Evolutionary conservation across 306 rosid genomes (phyloP), one percentile per base, ranked within the genome.

Genomic region (Boehmeria nivea): DNA sequence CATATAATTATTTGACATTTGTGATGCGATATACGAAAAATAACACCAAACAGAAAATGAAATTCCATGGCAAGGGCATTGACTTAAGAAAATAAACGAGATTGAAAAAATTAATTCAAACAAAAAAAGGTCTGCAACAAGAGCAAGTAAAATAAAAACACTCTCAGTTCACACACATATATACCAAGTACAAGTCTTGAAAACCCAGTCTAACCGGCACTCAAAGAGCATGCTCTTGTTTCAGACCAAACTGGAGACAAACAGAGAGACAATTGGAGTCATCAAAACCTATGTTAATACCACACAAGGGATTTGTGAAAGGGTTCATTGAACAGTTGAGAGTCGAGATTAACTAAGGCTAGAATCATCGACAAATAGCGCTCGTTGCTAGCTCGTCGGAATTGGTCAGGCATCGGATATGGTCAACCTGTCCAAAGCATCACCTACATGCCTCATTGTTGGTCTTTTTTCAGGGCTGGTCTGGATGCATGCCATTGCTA

Each of bases 391-490:
- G n/a, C n/a, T 38, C 20, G 38, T 49, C 21, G 44, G 64, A 64
- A 52, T 20, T 61, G 55, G 57, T 86, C 81, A 87, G 57, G 65
- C 82, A 46, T 81, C 67, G 15, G 83, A 77, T 45, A 72, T 34
- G 38, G 73, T 63, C 72, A 84, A 57, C 74, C 86, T 82, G 60
- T 83, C 83, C 68, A 91, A 68, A 67, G 89, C 95, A 63, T 91
- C 95, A 43, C 67, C 73, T 4, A 87, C 78, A 51, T 87, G 95
- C 70, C 94, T 82, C 96, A 91, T 78, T n/a, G 88, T 48, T 4
- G 96, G 96, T 79, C 96, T 85, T 70, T 78, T 84, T 66, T 91
- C 99, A 0, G 99, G 89, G 71, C 83, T 83, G 66, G 63, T 73
- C 45, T 79, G 85, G 51, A 81, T 80, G 75, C 99, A 91, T 53